Percentiles rank a stretch among this genome's conserved stretches.
phyloP scores from a whole-genome alignment of 2,329 filamentous ascomycete species.

The Pseudogymnoascus sp. region DNA sequence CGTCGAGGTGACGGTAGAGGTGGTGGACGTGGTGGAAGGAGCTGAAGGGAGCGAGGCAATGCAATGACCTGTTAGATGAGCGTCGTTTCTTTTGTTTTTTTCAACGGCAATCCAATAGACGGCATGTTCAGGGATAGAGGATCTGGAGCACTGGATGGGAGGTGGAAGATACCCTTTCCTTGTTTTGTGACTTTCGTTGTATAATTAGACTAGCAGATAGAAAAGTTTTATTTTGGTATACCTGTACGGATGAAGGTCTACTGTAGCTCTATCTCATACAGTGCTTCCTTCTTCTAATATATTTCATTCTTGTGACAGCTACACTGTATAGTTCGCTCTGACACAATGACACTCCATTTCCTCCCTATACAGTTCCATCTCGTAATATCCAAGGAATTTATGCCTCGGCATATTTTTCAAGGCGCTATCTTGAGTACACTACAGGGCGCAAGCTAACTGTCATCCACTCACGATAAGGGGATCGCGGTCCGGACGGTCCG shows the following conservation, averaged over 20 bases:
- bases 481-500: background rate
- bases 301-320: background rate
- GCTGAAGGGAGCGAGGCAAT: background rate
- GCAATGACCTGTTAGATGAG: conserved; percentile 22
- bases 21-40: conserved; percentile 13
- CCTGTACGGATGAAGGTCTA: background rate
- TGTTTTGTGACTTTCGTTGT: background rate
- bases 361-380: background rate
- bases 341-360: background rate
- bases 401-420: background rate
- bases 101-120: conserved; percentile 1
- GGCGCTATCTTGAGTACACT: background rate
- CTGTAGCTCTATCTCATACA: background rate
- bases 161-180: conserved; percentile 10
- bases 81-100: conserved; percentile 13
- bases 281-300: background rate
- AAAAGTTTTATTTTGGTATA: conserved; percentile 1
- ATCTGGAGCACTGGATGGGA: conserved; percentile 8
- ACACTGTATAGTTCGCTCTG: background rate
- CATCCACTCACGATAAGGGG: background rate
- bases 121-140: conserved; percentile 9
- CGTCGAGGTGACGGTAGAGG: conserved; percentile 13
- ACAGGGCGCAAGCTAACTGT: background rate
- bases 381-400: background rate
- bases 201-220: background rate